These are phyloP conservation scores for Hondaea fermentalgiana DNA, from an alignment of 108 stramenopile species.

Conservation along the genomic window DNA sequence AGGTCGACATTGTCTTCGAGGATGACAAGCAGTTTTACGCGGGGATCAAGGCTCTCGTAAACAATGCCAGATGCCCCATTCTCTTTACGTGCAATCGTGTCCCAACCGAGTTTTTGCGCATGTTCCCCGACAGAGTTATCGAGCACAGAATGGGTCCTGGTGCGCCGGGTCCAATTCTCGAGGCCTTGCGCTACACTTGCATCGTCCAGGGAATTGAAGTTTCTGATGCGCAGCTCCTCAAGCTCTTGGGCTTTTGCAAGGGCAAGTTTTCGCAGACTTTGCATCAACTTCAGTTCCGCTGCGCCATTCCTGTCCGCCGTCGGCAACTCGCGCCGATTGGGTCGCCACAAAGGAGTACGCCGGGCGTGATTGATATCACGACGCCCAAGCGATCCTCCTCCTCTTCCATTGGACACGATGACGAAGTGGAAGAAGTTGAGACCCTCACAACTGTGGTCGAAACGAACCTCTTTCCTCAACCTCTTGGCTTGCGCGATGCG, in stretches of 20 bases:
- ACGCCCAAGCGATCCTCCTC: too few species aligned
- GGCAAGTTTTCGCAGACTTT: not conserved
- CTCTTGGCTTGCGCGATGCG: too few species aligned
- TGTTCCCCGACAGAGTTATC: not conserved
- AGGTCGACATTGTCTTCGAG: conserved; percentile 3
- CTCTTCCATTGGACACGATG: too few species aligned
- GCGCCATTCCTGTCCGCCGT: not conserved
- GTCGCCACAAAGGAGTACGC: too few species aligned
- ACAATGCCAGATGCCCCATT: not conserved
- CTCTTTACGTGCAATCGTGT: not conserved
- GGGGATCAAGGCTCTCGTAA: not conserved
- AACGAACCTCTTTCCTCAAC: too few species aligned
- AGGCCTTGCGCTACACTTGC: not conserved
- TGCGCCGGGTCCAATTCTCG: not conserved
- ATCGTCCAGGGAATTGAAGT: not conserved
- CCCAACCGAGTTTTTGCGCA: not conserved
- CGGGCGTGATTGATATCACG: too few species aligned
- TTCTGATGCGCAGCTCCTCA: not conserved
- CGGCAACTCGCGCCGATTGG: too few species aligned
- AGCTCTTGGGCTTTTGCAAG: not conserved
- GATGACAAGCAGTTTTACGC: not conserved
- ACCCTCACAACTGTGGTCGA: too few species aligned
- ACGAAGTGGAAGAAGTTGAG: too few species aligned
- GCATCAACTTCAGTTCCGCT: not conserved
- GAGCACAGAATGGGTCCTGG: not conserved